Evolutionary conservation across 148 eudicot genomes (phyloP).

Genomic region (Tetragonia tetragonoides): DNA sequence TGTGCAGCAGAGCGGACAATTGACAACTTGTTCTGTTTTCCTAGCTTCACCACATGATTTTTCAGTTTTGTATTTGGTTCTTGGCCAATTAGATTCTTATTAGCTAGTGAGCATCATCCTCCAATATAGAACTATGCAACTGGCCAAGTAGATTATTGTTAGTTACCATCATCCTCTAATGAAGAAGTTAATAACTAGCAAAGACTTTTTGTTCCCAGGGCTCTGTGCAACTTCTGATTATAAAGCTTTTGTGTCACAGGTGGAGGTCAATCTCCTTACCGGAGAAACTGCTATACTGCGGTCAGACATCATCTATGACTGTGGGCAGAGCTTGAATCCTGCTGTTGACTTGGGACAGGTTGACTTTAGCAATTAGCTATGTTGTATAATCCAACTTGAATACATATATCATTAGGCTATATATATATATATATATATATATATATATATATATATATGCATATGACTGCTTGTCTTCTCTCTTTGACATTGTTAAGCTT

Average conservation of each 20-base stretch:
- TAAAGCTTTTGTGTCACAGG: conserved; percentile 44
- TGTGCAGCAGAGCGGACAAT: not conserved
- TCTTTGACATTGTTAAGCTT: not conserved
- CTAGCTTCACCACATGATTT: not conserved
- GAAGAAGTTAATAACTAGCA: too few relatives aligned
- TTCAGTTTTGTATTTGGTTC: not conserved
- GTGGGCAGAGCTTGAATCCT: conserved; percentile 95
- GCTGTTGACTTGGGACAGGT: conserved; percentile 99
- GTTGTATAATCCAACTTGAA: not conserved
- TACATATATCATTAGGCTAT: too few relatives aligned
- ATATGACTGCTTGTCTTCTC: not conserved
- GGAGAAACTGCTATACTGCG: conserved; percentile 78
- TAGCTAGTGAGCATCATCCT: not conserved
- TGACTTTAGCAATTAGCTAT: not conserved
- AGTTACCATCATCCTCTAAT: too few relatives aligned
- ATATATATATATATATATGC: too few relatives aligned
- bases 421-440: too few relatives aligned
- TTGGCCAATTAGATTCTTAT: not conserved
- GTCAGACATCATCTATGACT: conserved; percentile 84
- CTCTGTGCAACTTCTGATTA: not conserved
- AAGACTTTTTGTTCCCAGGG: not conserved
- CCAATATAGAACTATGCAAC: not conserved
- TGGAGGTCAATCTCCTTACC: conserved; percentile 75
- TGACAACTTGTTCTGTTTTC: not conserved
- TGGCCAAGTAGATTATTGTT: too few relatives aligned